Percentiles rank a stretch among this genome's conserved stretches.
These are phyloP conservation scores for Scedosporium boydii DNA, from an alignment of 2,329 filamentous ascomycete species.

Conservation along the genomic window DNA sequence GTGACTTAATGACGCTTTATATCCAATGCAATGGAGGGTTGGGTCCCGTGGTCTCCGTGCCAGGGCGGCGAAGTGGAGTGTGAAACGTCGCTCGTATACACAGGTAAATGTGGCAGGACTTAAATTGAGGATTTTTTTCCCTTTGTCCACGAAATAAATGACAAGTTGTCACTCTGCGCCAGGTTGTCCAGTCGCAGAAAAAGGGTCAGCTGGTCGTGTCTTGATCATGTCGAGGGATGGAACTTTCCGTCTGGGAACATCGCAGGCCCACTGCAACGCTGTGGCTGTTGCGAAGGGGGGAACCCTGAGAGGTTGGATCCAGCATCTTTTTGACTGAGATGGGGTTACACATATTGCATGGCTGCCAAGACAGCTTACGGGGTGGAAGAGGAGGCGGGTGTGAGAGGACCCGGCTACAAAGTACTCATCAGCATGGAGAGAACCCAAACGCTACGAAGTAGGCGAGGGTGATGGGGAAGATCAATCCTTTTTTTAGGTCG, in stretches of 20 bases:
- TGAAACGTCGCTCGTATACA: background rate
- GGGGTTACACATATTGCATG: background rate
- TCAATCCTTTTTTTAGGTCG: background rate
- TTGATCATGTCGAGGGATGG: background rate
- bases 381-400: background rate
- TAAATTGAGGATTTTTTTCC: background rate
- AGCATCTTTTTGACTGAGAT: background rate
- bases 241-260: background rate
- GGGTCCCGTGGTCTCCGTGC: background rate
- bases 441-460: no score
- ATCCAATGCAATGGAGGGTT: background rate
- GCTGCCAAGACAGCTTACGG: background rate
- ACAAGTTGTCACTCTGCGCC: background rate
- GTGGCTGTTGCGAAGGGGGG: background rate
- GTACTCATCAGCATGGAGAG: no score
- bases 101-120: background rate
- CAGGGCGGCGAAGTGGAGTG: background rate
- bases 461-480: no score
- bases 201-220: background rate
- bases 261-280: background rate
- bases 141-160: background rate
- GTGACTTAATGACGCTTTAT: background rate
- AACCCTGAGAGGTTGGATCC: background rate
- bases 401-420: background rate
- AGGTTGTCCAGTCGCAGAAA: background rate